These are phyloP conservation scores for Colletotrichum eremochloae DNA, from an alignment of 2,329 filamentous ascomycete species.

Conservation along the genomic window DNA sequence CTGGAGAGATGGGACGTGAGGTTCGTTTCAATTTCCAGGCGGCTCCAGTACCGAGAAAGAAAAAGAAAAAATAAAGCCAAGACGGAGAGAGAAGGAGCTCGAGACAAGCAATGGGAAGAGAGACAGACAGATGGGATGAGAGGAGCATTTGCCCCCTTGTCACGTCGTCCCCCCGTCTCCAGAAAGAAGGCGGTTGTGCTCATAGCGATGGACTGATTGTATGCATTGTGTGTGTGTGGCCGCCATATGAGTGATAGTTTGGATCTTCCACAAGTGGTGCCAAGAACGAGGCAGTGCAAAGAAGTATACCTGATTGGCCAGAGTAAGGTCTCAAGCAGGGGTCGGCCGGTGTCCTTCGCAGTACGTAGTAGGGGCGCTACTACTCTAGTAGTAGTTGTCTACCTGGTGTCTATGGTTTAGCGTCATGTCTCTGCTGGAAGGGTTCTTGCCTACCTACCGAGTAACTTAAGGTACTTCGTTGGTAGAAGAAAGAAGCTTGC, in stretches of 20 bases:
- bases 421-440: constrained; percentile 21
- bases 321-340: constrained; percentile 14
- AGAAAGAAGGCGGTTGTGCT: constrained; percentile 20
- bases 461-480: too few species aligned
- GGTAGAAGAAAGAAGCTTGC: constrained; percentile 28
- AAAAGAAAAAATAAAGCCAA: neutral
- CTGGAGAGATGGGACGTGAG: constrained; percentile 22
- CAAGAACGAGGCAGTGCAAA: constrained; percentile 43
- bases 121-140: constrained; percentile 5
- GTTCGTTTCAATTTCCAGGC: constrained; percentile 21
- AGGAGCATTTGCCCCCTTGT: constrained; percentile 21
- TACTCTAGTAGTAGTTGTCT: constrained; percentile 5
- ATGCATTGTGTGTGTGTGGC: neutral
- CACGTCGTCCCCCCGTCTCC: constrained; percentile 2
- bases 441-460: neutral
- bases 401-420: constrained; percentile 18
- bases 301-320: constrained; percentile 40
- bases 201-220: constrained; percentile 3
- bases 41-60: neutral
- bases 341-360: constrained; percentile 12
- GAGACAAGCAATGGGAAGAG: constrained; percentile 8
- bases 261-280: constrained; percentile 41
- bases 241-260: constrained; percentile 30
- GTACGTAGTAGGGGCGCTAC: constrained; percentile 11
- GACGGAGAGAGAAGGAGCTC: neutral